Base-by-base conservation (phyloP, 2,329 filamentous ascomycete genomes). In the Nothophaeocryptopus gaeumannii region DNA sequence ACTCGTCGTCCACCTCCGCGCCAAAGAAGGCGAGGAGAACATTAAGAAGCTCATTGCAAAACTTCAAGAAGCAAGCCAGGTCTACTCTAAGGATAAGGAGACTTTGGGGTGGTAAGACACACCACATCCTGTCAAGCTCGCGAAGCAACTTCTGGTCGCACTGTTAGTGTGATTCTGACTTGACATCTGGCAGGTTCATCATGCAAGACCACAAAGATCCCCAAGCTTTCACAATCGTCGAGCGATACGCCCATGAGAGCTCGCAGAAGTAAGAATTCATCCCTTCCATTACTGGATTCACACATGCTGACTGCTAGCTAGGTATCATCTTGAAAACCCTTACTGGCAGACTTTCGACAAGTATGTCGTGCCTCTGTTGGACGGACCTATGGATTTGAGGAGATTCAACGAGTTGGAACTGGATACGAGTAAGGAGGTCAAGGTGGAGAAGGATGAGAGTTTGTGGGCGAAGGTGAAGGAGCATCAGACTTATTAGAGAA, bases 281-380 rank as follows among this genome's bases (percentile, higher is more conserved):
- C 30, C 12, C 10, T 40, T 13, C 35, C 15, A 10, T 12, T 33
- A 15, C 38, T 39, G 20, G 20, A 37, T 8, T 37, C 30, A 26
- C 34, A 45, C 11, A 47, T 37, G 20, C 10, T 39, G 29, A 65
- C 59, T n/a, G n/a, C n/a, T n/a, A n/a, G n/a, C n/a, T 26, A 70
- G 72, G 50, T 74, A 74, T 58, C 72, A 76, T 52, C 66, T 75
- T 7, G 69, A 72, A 63, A 87, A 87, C 69, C 84, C 84, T 0
- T 87, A 87, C 74, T 87, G 83, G 83, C 79, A 86, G 73, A 87
- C 85, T 1, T 88, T 89, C 61, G 85, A 88, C 66, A 83, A 84
- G 5, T 88, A 88, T 61, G 85, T 89, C 29, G 74, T 82, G 40
- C 86, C 85, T 2, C 65, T 89, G 50, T 70, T 89, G 43, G 84